These are phyloP conservation scores for Phlebiopsis flavidoalba DNA, from an alignment of 768 basidiomycete genomes.

Conservation along the genomic window DNA sequence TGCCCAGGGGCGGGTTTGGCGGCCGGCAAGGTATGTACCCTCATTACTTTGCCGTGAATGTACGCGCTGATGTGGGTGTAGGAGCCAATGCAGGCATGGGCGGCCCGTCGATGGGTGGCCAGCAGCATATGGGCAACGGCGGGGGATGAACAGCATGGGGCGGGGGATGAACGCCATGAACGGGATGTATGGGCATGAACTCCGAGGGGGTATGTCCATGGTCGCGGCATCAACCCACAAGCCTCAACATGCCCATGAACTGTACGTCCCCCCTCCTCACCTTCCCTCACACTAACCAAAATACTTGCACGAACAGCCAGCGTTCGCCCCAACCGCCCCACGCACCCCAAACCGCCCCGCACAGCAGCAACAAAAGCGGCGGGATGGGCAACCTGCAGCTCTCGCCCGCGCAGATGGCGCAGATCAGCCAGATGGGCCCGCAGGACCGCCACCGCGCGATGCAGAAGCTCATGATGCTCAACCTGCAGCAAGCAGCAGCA, in stretches of 20 bases:
- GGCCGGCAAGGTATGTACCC: no score
- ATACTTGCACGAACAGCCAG: background rate
- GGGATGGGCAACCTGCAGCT: conserved; percentile 13
- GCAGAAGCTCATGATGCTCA: conserved; percentile 13
- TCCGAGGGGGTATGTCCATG: conserved; percentile 21
- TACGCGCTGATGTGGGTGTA: background rate
- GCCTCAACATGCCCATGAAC: conserved; percentile 1
- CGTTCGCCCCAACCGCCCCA: background rate
- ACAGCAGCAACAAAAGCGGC: background rate
- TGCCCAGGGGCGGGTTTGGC: background rate
- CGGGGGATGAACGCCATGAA: conserved; percentile 11
- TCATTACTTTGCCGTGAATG: background rate
- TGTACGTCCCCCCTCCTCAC: background rate
- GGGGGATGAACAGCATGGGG: conserved; percentile 15
- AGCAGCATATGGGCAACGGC: conserved; percentile 13
- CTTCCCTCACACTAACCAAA: background rate
- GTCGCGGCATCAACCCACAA: conserved; percentile 19
- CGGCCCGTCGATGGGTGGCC: conserved; percentile 18
- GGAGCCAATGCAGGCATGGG: conserved; percentile 9
- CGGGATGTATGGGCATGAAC: conserved; percentile 17
- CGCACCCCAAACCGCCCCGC: background rate
- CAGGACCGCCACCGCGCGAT: conserved; percentile 24
- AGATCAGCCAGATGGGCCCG: conserved; percentile 24
- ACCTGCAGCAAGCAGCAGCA: conserved; percentile 15
- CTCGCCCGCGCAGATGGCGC: conserved; percentile 18